Base-by-base conservation (phyloP, 306 rosid genomes). In the Lathyrus aphaca region DNA sequence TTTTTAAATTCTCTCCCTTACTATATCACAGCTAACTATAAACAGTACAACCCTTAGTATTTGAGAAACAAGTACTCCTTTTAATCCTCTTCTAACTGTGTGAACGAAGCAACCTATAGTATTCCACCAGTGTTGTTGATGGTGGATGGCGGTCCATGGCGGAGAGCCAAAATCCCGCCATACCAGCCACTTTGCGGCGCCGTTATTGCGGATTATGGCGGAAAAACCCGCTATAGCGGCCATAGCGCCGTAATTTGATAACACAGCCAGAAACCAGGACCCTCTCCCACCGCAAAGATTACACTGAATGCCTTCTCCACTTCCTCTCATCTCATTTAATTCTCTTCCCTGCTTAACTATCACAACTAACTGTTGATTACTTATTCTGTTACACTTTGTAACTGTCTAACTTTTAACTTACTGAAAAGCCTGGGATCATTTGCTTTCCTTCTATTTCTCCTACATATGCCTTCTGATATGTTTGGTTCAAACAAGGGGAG, bases 361-460 rank as follows among this genome's bases (percentile, higher is more conserved):
- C 18, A 14, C 51, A 45, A 57, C 40, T 57, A 57, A 6, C 40
- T 25, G 18, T 14, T 56, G 40, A 15, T 57, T 57, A 6, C 12
- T 8, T 57, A 13, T 57, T 57, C 63, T 29, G 40, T 29, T 13
- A 14, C 11, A 14, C 13, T 56, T 25, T 23, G 9, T 35, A 59
- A 15, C 27, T 1, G 15, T 10, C 43, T 37, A 9, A 17, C 27
- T 49, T 3, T 50, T 17, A 59, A 59, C 27, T 10, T 32, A 35
- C 12, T 59, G 9, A 9, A 19, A 8, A 45, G 45, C 65, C 29
- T 35, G 27, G 15, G n/a, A 35, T 37, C 46, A 45, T 60, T 18
- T 60, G 5, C 65, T 35, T 14, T 60, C 45, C 46, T 12, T 55
- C 39, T 59, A 32, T 32, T 32, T 30, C 43, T 57, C 64, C 42